These are phyloP conservation scores for Lachnellula subtilissima DNA, from an alignment of 2,329 filamentous ascomycete genomes.

Conservation along the genomic window DNA sequence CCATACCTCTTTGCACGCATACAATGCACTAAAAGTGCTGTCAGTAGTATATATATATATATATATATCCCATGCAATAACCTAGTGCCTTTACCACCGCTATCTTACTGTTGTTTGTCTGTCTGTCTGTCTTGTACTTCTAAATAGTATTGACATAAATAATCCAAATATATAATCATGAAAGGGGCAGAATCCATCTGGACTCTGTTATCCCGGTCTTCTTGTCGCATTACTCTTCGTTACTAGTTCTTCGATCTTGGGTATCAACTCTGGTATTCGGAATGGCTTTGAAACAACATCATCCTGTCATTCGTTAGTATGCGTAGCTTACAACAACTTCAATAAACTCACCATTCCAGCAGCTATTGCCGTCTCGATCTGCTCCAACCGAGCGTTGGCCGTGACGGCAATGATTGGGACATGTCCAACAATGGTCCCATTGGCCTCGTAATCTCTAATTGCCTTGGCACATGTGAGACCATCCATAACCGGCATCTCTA, in stretches of 20 bases:
- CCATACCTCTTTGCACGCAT: too few relatives aligned
- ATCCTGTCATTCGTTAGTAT: conserved; percentile 44
- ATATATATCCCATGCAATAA: background rate
- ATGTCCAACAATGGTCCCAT: conserved; percentile 57
- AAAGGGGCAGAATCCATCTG: background rate
- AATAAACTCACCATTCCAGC: conserved; percentile 62
- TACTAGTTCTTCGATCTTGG: conserved; percentile 54
- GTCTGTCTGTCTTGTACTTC: background rate
- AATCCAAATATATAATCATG: background rate
- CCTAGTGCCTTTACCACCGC: background rate
- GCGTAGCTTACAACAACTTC: background rate
- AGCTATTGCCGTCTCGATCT: conserved; percentile 64
- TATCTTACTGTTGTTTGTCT: too few relatives aligned
- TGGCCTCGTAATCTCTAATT: conserved; percentile 63
- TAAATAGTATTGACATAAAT: background rate
- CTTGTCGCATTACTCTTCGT: conserved; percentile 6
- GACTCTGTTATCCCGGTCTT: background rate
- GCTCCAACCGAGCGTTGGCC: conserved; percentile 70
- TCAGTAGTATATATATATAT: background rate
- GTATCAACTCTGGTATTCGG: conserved; percentile 64
- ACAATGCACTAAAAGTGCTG: background rate
- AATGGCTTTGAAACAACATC: conserved; percentile 79
- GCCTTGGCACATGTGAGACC: conserved; percentile 67
- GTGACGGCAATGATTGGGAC: conserved; percentile 82
- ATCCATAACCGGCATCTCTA: conserved; percentile 83